phyloP scores from a whole-genome alignment of 2,329 filamentous ascomycete species.

The Leptographium radiaticola region DNA sequence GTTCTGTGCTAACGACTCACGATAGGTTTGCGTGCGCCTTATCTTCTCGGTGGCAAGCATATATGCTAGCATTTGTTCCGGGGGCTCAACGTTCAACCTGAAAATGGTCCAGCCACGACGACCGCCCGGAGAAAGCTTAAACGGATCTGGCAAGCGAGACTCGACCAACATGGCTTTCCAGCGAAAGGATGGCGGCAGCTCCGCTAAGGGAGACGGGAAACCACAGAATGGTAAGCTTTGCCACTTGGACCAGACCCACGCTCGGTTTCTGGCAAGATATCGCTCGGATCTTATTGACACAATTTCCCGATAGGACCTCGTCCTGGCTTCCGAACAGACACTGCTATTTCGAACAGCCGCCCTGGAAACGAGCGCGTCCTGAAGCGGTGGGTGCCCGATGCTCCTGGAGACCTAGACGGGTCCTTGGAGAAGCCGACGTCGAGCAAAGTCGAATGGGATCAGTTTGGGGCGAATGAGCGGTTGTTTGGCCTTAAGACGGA shows the following conservation, averaged over 20 bases:
- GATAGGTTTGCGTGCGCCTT: background rate
- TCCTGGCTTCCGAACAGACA: constrained; percentile 69
- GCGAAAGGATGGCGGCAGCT: constrained; percentile 18
- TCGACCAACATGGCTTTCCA: constrained; percentile 20
- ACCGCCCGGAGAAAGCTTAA: constrained; percentile 16
- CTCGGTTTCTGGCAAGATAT: background rate
- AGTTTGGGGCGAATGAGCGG: constrained; percentile 81
- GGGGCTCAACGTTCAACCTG: constrained; percentile 16
- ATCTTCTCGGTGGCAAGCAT: constrained; percentile 9
- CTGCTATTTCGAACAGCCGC: constrained; percentile 69
- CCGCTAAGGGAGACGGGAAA: constrained; percentile 23
- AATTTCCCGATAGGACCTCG: constrained; percentile 40
- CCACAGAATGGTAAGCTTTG: constrained; percentile 24
- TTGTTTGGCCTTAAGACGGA: constrained; percentile 80
- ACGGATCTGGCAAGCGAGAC: constrained; percentile 18
- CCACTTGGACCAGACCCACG: constrained; percentile 1
- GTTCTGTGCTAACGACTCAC: background rate
- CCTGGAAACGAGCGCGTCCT: constrained; percentile 59
- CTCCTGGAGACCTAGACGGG: constrained; percentile 49
- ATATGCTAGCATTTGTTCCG: constrained; percentile 15
- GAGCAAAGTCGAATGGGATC: constrained; percentile 60
- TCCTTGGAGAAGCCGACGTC: constrained; percentile 50
- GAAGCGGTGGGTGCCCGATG: constrained; percentile 68
- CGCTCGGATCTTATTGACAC: background rate
- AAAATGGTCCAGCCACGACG: constrained; percentile 22